phyloP scores from a whole-genome alignment of 192 early-diverging fungal species.

The Neocallimastix lanati region DNA sequence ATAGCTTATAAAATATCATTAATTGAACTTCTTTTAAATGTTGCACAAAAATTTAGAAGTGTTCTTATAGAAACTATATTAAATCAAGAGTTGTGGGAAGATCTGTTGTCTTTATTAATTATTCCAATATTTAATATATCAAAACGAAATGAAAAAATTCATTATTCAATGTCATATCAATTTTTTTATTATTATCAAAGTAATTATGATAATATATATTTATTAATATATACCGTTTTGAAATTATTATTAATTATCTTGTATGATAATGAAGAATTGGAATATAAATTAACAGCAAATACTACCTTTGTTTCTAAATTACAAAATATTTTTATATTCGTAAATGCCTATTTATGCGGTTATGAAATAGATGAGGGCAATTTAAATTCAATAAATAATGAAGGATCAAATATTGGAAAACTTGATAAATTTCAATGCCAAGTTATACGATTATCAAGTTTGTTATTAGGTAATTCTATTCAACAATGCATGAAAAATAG shows the following conservation, averaged over 20 bases:
- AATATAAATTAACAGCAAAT: background rate
- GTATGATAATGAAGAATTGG: background rate
- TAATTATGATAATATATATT: background rate
- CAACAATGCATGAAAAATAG: background rate
- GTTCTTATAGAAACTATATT: background rate
- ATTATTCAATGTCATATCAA: background rate
- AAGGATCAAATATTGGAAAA: background rate
- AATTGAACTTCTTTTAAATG: background rate
- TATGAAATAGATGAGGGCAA: no score
- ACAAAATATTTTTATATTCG: background rate
- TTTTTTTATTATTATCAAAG: background rate
- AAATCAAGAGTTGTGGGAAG: background rate
- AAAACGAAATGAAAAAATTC: background rate
- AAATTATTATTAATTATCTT: background rate
- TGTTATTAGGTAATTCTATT: background rate
- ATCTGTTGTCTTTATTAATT: background rate
- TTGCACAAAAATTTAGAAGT: background rate
- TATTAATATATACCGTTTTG: background rate
- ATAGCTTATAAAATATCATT: background rate
- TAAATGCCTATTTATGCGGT: background rate
- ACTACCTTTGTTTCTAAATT: background rate
- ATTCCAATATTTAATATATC: background rate
- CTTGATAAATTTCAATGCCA: background rate
- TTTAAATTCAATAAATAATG: no score
- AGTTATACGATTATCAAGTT: background rate